A percentile compares a stretch with the other conserved stretches of the same genome.
phyloP scores from a whole-genome alignment of 495 filamentous ascomycete species.

The Venustampulla echinocandica region DNA sequence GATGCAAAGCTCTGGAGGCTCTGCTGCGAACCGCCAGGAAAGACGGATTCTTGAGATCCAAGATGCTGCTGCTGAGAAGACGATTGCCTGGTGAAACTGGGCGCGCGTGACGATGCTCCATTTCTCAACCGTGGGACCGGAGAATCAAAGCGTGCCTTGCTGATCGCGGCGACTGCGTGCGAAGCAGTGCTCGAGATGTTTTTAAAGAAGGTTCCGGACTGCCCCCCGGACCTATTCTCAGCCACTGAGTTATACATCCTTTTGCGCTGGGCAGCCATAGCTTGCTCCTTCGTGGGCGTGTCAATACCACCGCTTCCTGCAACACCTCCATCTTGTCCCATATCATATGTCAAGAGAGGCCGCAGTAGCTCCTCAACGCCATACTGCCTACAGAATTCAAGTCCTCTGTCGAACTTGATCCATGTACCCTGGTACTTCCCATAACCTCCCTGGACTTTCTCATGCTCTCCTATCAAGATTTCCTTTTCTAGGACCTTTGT shows the following conservation, averaged over 20 bases:
- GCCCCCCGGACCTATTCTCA: constrained; percentile 55
- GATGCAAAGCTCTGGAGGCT: constrained; percentile 56
- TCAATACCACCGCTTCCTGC: constrained; percentile 54
- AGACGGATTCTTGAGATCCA: constrained; percentile 52
- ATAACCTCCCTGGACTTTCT: constrained; percentile 97
- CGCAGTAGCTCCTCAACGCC: constrained; percentile 81
- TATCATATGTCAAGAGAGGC: constrained; percentile 82
- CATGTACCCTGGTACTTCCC: constrained; percentile 98
- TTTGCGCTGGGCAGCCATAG: constrained; percentile 95
- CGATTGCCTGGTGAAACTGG: constrained; percentile 45
- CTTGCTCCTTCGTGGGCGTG: constrained; percentile 98
- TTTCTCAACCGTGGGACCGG: constrained; percentile 56
- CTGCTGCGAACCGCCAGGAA: constrained; percentile 53
- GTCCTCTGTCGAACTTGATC: constrained; percentile 84
- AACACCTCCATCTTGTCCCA: constrained; percentile 65
- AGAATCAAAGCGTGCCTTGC: constrained; percentile 88
- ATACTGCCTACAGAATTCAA: constrained; percentile 89
- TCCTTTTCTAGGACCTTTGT: constrained; percentile 98
- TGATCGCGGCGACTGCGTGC: constrained; percentile 87
- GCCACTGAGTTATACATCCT: constrained; percentile 71
- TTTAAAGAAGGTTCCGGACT: constrained; percentile 83
- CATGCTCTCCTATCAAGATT: constrained; percentile 88
- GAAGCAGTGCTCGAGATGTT: constrained; percentile 91
- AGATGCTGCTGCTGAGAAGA: constrained; percentile 55
- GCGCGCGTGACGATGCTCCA: constrained; percentile 27